Evolutionary conservation across 176 grass and related monocot genomes (phyloP), one percentile per base, ranked within the genome.

Genomic region (Oryza meridionalis): DNA sequence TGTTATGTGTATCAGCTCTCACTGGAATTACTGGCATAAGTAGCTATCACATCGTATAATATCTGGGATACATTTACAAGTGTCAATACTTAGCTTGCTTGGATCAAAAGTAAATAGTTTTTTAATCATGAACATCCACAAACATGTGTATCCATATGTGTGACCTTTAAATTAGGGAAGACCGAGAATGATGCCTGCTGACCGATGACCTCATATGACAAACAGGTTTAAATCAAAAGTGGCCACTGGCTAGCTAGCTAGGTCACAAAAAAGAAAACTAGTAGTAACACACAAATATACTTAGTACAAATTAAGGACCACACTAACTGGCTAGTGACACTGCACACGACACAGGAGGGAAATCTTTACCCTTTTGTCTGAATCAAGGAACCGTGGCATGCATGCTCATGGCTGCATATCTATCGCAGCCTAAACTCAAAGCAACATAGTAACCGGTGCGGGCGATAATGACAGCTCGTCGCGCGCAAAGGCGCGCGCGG

Each of bases 361-460:
- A 32, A 80, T 72, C 73, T 82, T 72, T 82, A 86, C 32, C 79
- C 87, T 86, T 86, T 86, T 53, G 88, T 87, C 80, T 74, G 80
- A 68, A 79, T 25, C 88, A 90, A 87, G 88, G 80, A 83, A 90
- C 74, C 73, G 65, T 40, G 72, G 66, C 33, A n/a, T 3, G 33
- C 43, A 13, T 78, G 88, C 88, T 29, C 27, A 29, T 29, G 27
- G 27, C 82, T 62, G 81, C 85, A 66, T 68, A 15, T 21, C 53
- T 40, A 74, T 59, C 42, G 47, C 85, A 26, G 76, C 84, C 51
- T 27, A 21, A 27, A 2, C 19, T 21, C 38, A 79, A 67, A 79
- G 77, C 77, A 79, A 66, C 35, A 19, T 44, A 29, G 22, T 45
- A 72, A 72, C 55, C 51, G 75, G 67, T 45, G 55, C 38, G 24